phyloP scores from a whole-genome alignment of 2,329 filamentous ascomycete genomes.

The Pseudocercospora fuligena region DNA sequence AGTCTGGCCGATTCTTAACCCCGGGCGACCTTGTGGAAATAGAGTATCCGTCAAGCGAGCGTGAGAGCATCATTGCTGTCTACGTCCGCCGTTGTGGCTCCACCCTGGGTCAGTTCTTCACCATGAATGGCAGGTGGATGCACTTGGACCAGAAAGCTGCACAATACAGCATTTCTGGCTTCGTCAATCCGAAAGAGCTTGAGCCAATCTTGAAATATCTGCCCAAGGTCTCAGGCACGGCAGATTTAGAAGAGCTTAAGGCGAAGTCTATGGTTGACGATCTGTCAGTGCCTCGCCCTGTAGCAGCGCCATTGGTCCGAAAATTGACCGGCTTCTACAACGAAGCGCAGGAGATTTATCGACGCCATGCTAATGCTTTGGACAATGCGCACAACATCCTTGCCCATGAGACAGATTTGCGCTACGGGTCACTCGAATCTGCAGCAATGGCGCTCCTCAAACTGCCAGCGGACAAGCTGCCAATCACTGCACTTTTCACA shows the following conservation, averaged over 20 bases:
- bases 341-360: constrained; percentile 54
- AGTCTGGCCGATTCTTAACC: constrained; percentile 45
- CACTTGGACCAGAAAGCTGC: constrained; percentile 46
- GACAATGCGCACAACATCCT: constrained; percentile 56
- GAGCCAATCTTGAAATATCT: constrained; percentile 57
- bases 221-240: constrained; percentile 48
- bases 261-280: constrained; percentile 45
- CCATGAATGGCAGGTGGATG: constrained; percentile 56
- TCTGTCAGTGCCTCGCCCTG: constrained; percentile 50
- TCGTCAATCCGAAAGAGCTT: constrained; percentile 52
- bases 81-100: constrained; percentile 46
- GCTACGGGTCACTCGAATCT: constrained; percentile 54
- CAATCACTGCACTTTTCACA: constrained; percentile 63
- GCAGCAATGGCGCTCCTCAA: constrained; percentile 52
- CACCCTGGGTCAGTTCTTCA: constrained; percentile 52
- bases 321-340: constrained; percentile 51
- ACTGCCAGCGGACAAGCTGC: constrained; percentile 34
- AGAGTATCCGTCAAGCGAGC: constrained; percentile 36
- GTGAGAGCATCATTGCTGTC: constrained; percentile 54
- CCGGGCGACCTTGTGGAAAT: constrained; percentile 58
- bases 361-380: constrained; percentile 50
- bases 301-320: constrained; percentile 51
- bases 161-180: constrained; percentile 56
- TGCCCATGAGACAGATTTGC: constrained; percentile 49
- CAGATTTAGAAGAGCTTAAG: constrained; percentile 36